Base-by-base conservation (phyloP, 305 asterid species). In the Caryopteris hybrid region DNA sequence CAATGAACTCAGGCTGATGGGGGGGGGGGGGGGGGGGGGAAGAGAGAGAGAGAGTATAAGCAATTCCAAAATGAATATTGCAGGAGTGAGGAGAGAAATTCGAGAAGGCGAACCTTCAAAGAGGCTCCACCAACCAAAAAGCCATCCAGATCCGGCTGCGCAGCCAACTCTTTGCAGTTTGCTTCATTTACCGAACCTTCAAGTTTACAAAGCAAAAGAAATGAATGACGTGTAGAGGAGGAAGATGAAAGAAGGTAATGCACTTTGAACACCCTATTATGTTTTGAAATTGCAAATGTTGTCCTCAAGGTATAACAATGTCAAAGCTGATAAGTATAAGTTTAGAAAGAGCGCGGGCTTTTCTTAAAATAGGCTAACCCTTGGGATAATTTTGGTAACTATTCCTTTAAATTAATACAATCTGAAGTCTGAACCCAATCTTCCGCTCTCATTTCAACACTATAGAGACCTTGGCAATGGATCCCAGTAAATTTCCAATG, bases 141-240 rank as follows among this genome's bases (percentile, higher is more conserved):
- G 43, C 62, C 62, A 4, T 55, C 62, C n/a, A 55, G 3, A 16
- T 55, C 62, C 17, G 43, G 62, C 62, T 55, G 43, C 8, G 9
- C 43, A 55, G 62, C 62, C 43, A 55, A 33, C 43, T 55, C 62
- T 55, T 55, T 29, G 62, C 62, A 55, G 62, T 55, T 55, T 55
- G 62, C 62, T 55, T 43, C 62, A 55, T 16, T 55, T 55, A 55
- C 62, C 0, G 62, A 55, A 31, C 62, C 62, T 55, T 25, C 14
- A 10, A 20, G 23, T 51, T 51, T 11, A 51, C 60, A 54, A 6
- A 12, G 47, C 5, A 2, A 42, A 29, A 42, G 18, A 43, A 43
- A 43, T 21, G 12, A n/a, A 14, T 43, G 21, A 14, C 10, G 17
- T 13, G 13, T 12, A 11, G 6, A 6, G 6, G 36, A 22, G 10